phyloP scores from a whole-genome alignment of 2,329 filamentous ascomycete genomes.

The Pseudogymnoascus sp. region DNA sequence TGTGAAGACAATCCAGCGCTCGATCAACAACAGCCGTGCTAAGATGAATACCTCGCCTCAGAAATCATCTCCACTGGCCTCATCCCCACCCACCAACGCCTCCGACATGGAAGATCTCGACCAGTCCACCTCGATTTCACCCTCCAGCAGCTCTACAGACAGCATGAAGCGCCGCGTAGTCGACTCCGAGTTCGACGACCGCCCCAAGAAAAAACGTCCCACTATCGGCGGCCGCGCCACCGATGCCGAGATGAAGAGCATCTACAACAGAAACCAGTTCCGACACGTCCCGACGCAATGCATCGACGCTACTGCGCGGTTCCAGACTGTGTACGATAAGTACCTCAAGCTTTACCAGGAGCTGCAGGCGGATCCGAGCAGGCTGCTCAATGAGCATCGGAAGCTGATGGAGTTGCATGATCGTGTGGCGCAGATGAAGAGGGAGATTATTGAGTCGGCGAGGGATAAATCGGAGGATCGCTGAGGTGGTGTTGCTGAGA shows the following conservation, averaged over 20 bases:
- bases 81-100: slow-evolving; percentile 57
- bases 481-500: not conserved
- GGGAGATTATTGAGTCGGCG: slow-evolving; percentile 35
- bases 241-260: not conserved
- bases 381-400: not conserved
- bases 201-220: not conserved
- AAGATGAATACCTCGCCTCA: slow-evolving; percentile 50
- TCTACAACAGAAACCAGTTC: not conserved
- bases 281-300: not conserved
- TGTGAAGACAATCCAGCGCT: not conserved
- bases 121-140: slow-evolving; percentile 19
- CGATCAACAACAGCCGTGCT: slow-evolving; percentile 11
- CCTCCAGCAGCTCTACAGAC: slow-evolving; percentile 11
- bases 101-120: slow-evolving; percentile 47
- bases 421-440: slow-evolving; percentile 49
- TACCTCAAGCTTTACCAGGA: slow-evolving; percentile 1
- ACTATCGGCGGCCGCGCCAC: not conserved
- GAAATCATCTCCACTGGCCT: slow-evolving; percentile 58
- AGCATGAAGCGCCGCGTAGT: not conserved
- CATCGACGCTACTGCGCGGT: not conserved
- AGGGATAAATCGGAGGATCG: not conserved
- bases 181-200: slow-evolving; percentile 7
- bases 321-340: not conserved
- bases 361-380: not conserved
- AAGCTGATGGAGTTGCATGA: slow-evolving; percentile 47